These are phyloP conservation scores for Talaromyces ruber DNA, from an alignment of 495 filamentous ascomycete species.

Conservation along the genomic window DNA sequence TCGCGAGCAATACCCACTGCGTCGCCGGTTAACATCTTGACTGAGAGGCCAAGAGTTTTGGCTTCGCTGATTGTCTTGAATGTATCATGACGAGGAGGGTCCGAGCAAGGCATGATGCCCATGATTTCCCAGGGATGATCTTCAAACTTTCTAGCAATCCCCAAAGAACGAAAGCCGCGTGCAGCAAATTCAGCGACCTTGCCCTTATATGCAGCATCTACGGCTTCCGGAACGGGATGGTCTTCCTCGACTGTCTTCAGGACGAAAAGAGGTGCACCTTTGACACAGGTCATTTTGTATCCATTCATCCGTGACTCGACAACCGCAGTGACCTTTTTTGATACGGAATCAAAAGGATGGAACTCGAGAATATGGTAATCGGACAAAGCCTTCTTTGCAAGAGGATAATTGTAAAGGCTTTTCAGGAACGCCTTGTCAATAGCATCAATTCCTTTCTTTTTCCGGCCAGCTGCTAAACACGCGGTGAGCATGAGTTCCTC, in stretches of 20 bases:
- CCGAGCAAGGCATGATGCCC: constrained; percentile 88
- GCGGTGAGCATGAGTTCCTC: constrained; percentile 87
- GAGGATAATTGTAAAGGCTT: constrained; percentile 68
- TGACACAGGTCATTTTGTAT: constrained; percentile 77
- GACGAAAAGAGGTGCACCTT: constrained; percentile 82
- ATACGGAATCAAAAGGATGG: constrained; percentile 85
- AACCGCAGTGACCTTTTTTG: constrained; percentile 82
- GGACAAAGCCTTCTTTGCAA: constrained; percentile 62
- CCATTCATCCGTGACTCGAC: constrained; percentile 76
- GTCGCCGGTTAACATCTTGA: constrained; percentile 97
- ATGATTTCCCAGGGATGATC: constrained; percentile 78
- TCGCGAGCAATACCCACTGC: constrained; percentile 88
- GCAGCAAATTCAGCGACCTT: constrained; percentile 85
- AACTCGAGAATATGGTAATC: constrained; percentile 76
- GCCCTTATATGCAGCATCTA: constrained; percentile 75
- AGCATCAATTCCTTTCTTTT: constrained; percentile 90
- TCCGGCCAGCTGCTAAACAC: constrained; percentile 83
- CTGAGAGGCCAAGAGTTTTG: constrained; percentile 74
- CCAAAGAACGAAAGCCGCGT: constrained; percentile 87
- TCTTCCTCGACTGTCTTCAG: constrained; percentile 77
- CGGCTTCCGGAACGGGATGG: constrained; percentile 60
- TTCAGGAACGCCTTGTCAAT: constrained; percentile 94
- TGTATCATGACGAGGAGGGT: constrained; percentile 87
- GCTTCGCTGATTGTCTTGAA: constrained; percentile 86
- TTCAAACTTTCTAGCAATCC: constrained; percentile 79